A percentile compares a stretch with the other conserved stretches of the same genome.
Evolutionary conservation across 306 rosid species (phyloP).

Genomic region (Prunus mume): DNA sequence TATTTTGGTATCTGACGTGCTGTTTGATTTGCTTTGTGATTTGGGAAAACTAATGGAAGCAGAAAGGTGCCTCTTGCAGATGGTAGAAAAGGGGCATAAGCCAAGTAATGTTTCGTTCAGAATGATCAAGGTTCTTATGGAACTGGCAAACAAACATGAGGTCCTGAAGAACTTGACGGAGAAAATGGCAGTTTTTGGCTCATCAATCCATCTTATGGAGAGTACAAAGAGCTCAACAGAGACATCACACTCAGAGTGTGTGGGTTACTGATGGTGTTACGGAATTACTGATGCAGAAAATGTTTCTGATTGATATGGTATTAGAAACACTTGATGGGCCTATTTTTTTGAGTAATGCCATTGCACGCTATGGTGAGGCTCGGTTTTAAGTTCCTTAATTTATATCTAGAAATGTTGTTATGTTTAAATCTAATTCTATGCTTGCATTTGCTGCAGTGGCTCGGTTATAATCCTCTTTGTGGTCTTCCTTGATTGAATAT

Average conservation of each 20-base stretch:
- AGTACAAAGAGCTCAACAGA: constrained; percentile 12
- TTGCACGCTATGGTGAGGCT: constrained; percentile 64
- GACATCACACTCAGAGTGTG: constrained; percentile 8
- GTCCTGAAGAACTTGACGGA: constrained; percentile 57
- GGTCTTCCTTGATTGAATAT: constrained; percentile 52
- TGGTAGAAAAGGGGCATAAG: constrained; percentile 84
- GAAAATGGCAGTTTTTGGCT: constrained; percentile 62
- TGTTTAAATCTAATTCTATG: not conserved
- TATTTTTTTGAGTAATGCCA: constrained; percentile 75
- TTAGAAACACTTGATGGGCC: constrained; percentile 72
- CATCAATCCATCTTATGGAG: constrained; percentile 32
- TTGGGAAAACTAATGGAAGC: constrained; percentile 70
- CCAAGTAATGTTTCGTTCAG: constrained; percentile 71
- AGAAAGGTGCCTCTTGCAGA: constrained; percentile 80
- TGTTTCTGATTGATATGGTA: not conserved
- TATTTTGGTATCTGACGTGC: constrained; percentile 74
- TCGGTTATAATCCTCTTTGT: constrained; percentile 42
- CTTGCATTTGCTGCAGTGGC: constrained; percentile 45
- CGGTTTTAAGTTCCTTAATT: not conserved
- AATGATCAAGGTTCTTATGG: constrained; percentile 87
- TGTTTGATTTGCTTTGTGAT: constrained; percentile 85
- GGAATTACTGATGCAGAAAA: constrained; percentile 1
- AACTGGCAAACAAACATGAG: constrained; percentile 64
- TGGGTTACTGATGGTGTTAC: not conserved
- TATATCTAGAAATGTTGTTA: not conserved